Evolutionary conservation across 768 basidiomycete genomes (phyloP).

Genomic region (Boletus rufocinnamomeus): DNA sequence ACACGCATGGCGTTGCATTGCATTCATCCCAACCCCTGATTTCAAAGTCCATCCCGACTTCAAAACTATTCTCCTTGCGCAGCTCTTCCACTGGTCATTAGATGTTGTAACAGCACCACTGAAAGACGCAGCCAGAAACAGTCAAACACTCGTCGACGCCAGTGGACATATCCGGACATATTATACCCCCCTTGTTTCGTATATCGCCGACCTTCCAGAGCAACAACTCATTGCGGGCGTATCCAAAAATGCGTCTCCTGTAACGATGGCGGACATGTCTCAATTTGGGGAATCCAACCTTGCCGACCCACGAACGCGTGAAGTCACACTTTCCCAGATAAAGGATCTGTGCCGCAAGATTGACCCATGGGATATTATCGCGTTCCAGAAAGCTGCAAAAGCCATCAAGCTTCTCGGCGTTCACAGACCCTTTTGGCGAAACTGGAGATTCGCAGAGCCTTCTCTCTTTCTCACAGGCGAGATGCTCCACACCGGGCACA

Average conservation of each 20-base stretch:
- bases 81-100: not conserved
- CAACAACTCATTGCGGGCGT: no score
- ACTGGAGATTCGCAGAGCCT: conserved; percentile 6
- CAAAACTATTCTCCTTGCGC: no score
- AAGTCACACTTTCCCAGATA: not conserved
- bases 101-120: not conserved
- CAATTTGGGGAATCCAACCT: conserved; percentile 14
- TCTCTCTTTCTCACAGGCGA: not conserved
- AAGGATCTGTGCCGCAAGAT: not conserved
- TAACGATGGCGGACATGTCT: conserved; percentile 6
- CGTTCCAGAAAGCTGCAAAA: conserved; percentile 20
- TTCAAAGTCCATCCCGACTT: no score
- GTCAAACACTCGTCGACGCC: conserved; percentile 23
- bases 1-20: no score
- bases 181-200: conserved; percentile 17
- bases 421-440: not conserved
- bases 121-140: not conserved
- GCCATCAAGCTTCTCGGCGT: not conserved
- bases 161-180: not conserved
- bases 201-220: conserved; percentile 21
- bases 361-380: conserved; percentile 31
- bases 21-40: no score
- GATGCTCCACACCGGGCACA: conserved; percentile 10
- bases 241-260: conserved; percentile 14
- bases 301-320: conserved; percentile 1